These are phyloP conservation scores for Rhodotorula kratochvilovae DNA, from an alignment of 768 basidiomycete species.

Conservation along the genomic window DNA sequence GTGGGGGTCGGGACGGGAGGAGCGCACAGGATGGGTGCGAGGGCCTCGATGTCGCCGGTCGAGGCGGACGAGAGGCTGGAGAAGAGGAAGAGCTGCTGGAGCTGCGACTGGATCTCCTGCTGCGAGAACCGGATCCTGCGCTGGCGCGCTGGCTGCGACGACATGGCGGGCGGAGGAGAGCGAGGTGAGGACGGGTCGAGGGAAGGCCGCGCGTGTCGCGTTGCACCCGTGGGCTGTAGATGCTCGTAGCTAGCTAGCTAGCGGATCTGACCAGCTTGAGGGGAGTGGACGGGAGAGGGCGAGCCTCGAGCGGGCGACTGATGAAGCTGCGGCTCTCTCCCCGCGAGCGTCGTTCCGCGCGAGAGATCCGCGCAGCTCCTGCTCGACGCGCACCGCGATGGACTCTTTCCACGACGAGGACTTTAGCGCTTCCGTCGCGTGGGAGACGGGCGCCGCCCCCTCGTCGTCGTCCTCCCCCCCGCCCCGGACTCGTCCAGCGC, in stretches of 20 bases:
- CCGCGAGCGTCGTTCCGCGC: too few species aligned
- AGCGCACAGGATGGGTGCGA: slow-evolving; percentile 27
- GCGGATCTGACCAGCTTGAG: background rate
- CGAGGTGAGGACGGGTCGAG: background rate
- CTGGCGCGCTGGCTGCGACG: background rate
- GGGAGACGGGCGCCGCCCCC: slow-evolving; percentile 9
- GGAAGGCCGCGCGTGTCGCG: background rate
- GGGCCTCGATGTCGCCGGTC: slow-evolving; percentile 29
- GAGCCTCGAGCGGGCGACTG: background rate
- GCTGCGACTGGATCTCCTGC: slow-evolving; percentile 79
- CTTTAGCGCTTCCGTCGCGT: slow-evolving; percentile 16
- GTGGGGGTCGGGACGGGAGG: background rate
- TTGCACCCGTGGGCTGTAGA: too few species aligned
- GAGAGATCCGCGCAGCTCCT: background rate
- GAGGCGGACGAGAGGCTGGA: slow-evolving; percentile 9
- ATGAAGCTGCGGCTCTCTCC: too few species aligned
- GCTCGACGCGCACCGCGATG: background rate
- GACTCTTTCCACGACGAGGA: slow-evolving; percentile 6
- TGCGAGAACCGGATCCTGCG: slow-evolving; percentile 58
- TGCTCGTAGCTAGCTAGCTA: too few species aligned
- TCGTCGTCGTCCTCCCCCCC: background rate
- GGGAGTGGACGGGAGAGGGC: background rate
- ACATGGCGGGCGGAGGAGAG: background rate
- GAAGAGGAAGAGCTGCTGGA: slow-evolving; percentile 53
- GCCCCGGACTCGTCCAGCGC: background rate